Base-by-base conservation (phyloP, 345 rosid species). In the Rhizophora apiculata region DNA sequence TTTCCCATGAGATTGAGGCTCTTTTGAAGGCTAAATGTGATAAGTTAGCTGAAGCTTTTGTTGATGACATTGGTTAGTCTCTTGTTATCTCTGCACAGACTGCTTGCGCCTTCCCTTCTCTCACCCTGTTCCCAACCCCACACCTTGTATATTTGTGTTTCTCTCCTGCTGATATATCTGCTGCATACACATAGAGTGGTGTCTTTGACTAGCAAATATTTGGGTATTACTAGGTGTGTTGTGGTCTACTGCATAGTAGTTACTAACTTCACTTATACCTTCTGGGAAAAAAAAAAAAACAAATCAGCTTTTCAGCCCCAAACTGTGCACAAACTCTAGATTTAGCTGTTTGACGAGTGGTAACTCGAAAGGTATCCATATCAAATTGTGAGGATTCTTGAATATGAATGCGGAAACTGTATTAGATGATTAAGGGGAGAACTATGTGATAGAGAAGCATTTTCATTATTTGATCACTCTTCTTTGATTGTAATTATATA, bases 21-120 rank as follows among this genome's bases (percentile, higher is more conserved):
- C 86, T 91, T 61, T 61, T 95, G 81, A 90, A 87, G 74, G 87
- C 82, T 63, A 95, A 95, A 76, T 90, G 98, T 81, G 93, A 92
- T 80, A 92, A 82, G 76, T 78, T 95, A 73, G 87, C 91, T 43
- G 93, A 95, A 77, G 91, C 96, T 43, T 85, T 95, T 79, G 79
- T 85, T 80, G 98, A 92, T 82, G 97, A 90, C 74, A 78, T 86
- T 65, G 99, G 99, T 95, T 88, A 65, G 72, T 68, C 70, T 63
- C 24, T 43, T 15, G 52, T 21, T 49, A 32, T 24, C 19, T 34
- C 37, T 60, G 51, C 54, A 1, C 16, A 27, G 22, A 36, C 22
- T 9, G 31, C 27, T 5, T 3, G 6, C 43, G 3, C 43, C 32
- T 48, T 13, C 26, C 54, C 16, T 24, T 21, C 46, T 53, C 31